A percentile compares a stretch with the other conserved stretches of the same genome.
Evolutionary conservation across 176 grass and related monocot genomes (phyloP).

Genomic region (Poa pratensis): DNA sequence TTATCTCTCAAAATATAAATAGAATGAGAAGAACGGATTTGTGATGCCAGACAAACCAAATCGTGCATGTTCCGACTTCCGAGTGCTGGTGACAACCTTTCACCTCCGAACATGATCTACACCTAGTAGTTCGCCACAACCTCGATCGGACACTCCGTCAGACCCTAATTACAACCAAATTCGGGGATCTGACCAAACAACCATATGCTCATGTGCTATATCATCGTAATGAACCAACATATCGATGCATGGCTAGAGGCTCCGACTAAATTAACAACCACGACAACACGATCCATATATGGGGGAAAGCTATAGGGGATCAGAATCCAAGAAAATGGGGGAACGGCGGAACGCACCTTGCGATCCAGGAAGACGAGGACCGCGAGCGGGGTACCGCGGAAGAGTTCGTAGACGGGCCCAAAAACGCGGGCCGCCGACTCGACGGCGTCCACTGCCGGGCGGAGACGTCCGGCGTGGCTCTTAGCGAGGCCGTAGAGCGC

Average conservation of each 20-base stretch:
- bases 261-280: background rate
- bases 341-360: constrained; percentile 39
- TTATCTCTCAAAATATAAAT: background rate
- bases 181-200: background rate
- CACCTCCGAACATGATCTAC: constrained; percentile 15
- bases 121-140: background rate
- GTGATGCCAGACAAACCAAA: background rate
- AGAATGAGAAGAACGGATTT: background rate
- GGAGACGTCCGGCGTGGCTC: constrained; percentile 51
- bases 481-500: constrained; percentile 54
- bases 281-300: background rate
- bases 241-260: background rate
- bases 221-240: background rate
- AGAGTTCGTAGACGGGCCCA: constrained; percentile 37
- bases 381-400: constrained; percentile 35
- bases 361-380: constrained; percentile 55
- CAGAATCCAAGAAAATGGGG: background rate
- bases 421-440: constrained; percentile 39
- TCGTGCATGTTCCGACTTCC: background rate
- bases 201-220: too few species aligned
- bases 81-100: background rate
- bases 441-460: constrained; percentile 40
- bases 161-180: background rate
- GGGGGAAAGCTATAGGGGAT: background rate
- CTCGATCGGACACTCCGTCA: background rate